Evolutionary conservation across 2,329 filamentous ascomycete species (phyloP).

Genomic region (Scytalidium sp.): DNA sequence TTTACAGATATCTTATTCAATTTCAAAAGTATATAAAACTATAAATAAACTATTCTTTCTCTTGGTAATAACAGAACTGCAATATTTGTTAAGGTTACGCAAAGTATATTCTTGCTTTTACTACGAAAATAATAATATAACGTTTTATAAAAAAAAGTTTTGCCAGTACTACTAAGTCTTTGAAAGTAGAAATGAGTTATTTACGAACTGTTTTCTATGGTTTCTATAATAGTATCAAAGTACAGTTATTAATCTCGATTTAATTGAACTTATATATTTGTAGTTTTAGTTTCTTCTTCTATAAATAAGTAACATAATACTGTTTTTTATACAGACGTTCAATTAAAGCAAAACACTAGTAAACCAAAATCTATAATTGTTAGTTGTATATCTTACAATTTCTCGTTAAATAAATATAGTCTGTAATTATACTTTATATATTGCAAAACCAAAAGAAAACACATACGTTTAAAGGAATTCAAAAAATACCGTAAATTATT

Average conservation of each 20-base stretch:
- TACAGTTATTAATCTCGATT: not conserved
- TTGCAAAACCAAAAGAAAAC: not conserved
- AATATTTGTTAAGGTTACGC: conserved; percentile 2
- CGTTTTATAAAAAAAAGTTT: conserved; percentile 5
- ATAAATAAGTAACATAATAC: not conserved
- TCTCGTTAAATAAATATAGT: conserved; percentile 1
- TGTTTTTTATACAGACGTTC: not conserved
- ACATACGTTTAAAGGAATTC: not conserved
- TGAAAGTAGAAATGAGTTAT: conserved; percentile 5
- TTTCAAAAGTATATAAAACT: conserved; percentile 4
- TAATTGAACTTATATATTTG: not conserved
- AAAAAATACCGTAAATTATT: not conserved
- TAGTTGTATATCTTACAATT: not conserved
- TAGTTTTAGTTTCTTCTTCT: not conserved
- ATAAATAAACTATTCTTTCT: not conserved
- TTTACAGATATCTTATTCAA: conserved; percentile 2
- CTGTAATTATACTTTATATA: conserved; percentile 3
- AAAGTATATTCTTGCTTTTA: conserved; percentile 2
- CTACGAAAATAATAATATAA: conserved; percentile 2
- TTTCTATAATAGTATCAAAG: conserved; percentile 3
- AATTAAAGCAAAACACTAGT: not conserved
- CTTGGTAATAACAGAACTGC: conserved; percentile 1
- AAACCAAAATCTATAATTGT: not conserved
- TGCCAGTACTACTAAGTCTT: not conserved
- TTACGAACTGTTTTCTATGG: conserved; percentile 2